Evolutionary conservation across 2,329 filamentous ascomycete genomes (phyloP), one percentile per base, ranked within the genome.

Genomic region (Penicillium sp.): DNA sequence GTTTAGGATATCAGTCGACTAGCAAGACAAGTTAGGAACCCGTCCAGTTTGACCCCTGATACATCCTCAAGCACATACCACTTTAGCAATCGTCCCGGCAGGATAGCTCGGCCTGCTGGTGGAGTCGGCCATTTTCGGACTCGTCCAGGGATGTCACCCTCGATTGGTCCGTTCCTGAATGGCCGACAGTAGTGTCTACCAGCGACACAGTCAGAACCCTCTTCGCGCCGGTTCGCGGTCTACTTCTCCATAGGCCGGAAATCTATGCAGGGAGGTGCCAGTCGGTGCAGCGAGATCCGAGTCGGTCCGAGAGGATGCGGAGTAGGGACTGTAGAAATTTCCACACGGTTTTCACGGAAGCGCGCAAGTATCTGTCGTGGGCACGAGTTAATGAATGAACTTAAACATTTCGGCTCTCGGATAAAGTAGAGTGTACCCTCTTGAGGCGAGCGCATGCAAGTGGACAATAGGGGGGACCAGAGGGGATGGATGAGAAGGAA

Each of bases 1-100:
- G 52, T 83, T 78, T 58, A 84, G 68, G 46, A 84, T 76, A 32
- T 72, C 70, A 46, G 47, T 55, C 20, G 49, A 52, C 52, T 54
- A 47, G 24, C 27, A 23, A 48, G 8, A 20, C 12, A 33, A 27
- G 18, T 49, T 40, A 51, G 43, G 32, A 27, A 13, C 12, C 37
- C 29, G 33, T 12, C 37, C 29, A n/a, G 29, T 7, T 20, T n/a
- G 6, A n/a, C 10, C 5, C 10, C 5, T 27, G 18, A 20, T 41
- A 20, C 10, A 20, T 24, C 9, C 27, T 28, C 35, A 33, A 29
- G 46, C 25, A 62, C 66, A 56, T 66, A 73, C 71, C 62, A 73
- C 50, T 61, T 71, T 71, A 25, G 70, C 68, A 51, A 73, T 65
- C 23, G 71, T 72, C 24, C 67, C 65, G 28, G 70, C 59, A 52